Evolutionary conservation across 768 basidiomycete species (phyloP).

Genomic region (Sporobolomyces phaffii): DNA sequence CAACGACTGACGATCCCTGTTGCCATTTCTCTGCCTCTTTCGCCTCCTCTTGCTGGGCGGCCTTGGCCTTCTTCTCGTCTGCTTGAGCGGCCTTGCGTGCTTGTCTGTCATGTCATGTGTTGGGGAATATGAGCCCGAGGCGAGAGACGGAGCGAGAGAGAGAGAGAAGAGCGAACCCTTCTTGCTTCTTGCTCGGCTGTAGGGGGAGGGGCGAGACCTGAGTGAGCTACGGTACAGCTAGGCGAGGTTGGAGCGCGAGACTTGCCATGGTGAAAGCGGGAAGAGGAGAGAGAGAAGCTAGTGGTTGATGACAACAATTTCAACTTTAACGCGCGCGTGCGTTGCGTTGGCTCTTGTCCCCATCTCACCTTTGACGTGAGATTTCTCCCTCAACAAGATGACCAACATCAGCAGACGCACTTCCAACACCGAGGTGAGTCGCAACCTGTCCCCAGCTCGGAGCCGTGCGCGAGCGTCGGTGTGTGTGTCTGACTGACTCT

Average conservation of each 20-base stretch:
- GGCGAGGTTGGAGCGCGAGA: neutral
- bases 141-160: neutral
- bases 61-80: constrained; percentile 13
- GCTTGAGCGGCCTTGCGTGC: constrained; percentile 23
- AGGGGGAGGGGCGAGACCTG: neutral
- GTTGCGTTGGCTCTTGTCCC: neutral
- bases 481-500: neutral
- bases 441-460: too few species aligned
- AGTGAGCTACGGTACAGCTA: neutral
- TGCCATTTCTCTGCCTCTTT: constrained; percentile 40
- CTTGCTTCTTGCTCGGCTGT: neutral
- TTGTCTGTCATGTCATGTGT: neutral
- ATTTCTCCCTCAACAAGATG: neutral
- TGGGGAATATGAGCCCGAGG: too few species aligned
- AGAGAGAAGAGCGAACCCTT: neutral
- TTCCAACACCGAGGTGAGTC: constrained; percentile 15
- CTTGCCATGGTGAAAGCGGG: neutral
- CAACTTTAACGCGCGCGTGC: too few species aligned
- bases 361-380: neutral
- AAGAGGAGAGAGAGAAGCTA: neutral
- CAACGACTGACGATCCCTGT: constrained; percentile 36
- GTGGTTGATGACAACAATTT: too few species aligned
- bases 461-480: neutral
- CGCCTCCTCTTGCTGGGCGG: neutral
- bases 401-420: neutral